These are phyloP conservation scores for Apiospora kogelbergensis DNA, from an alignment of 2,329 filamentous ascomycete species.

Conservation along the genomic window DNA sequence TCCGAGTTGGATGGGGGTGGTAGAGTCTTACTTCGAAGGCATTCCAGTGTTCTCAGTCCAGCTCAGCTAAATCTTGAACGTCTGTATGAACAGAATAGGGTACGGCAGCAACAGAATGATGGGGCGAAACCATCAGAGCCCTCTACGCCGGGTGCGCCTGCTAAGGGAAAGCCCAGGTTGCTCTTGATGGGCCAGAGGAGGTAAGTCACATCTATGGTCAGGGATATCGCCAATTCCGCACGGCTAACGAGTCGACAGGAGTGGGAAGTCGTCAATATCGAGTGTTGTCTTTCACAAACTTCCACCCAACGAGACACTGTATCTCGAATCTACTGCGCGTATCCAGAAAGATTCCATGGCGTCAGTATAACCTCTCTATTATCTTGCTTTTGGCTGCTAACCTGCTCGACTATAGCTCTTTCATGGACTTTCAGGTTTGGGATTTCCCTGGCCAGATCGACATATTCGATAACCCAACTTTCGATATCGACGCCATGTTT, in stretches of 20 bases:
- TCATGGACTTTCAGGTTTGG: slow-evolving; percentile 99
- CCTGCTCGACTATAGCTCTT: slow-evolving; percentile 62
- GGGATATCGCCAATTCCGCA: background rate
- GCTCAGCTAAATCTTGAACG: slow-evolving; percentile 64
- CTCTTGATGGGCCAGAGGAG: slow-evolving; percentile 94
- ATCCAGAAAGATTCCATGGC: slow-evolving; percentile 96
- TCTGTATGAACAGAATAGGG: slow-evolving; percentile 61
- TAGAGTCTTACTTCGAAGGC: slow-evolving; percentile 17
- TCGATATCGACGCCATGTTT: slow-evolving; percentile 92
- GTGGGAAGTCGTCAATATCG: slow-evolving; percentile 96
- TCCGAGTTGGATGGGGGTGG: slow-evolving; percentile 19
- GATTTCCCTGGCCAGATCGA: slow-evolving; percentile 95
- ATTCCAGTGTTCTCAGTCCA: slow-evolving; percentile 47
- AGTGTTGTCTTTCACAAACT: slow-evolving; percentile 99
- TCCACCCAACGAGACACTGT: slow-evolving; percentile 91
- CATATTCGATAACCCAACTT: slow-evolving; percentile 80
- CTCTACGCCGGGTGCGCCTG: slow-evolving; percentile 41
- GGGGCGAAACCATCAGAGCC: slow-evolving; percentile 44
- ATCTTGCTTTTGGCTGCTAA: slow-evolving; percentile 19
- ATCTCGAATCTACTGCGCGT: slow-evolving; percentile 89
- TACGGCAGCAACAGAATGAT: slow-evolving; percentile 49
- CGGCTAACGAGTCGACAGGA: slow-evolving; percentile 53
- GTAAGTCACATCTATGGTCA: slow-evolving; percentile 52
- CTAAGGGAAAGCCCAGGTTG: slow-evolving; percentile 76
- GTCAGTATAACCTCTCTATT: slow-evolving; percentile 51